Percentiles rank a stretch among this genome's conserved stretches.
These are phyloP conservation scores for Pisolithus albus DNA, from an alignment of 768 basidiomycete species.

Conservation along the genomic window DNA sequence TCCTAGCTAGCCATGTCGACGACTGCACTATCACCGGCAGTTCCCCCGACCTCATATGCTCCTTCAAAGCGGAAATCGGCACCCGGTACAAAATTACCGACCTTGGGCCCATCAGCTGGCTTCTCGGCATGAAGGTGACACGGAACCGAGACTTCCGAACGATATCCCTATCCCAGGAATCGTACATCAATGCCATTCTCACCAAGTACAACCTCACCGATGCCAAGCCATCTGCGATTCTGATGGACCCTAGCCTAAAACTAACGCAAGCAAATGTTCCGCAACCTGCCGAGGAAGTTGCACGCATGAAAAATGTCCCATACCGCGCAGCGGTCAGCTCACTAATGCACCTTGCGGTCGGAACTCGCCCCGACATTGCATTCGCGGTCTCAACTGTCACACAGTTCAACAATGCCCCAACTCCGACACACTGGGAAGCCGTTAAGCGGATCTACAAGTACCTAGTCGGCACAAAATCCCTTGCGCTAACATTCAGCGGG, in stretches of 20 bases:
- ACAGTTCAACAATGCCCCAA: too few species aligned
- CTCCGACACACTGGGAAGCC: too few species aligned
- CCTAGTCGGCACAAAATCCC: too few species aligned
- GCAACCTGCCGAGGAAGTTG: constrained; percentile 13
- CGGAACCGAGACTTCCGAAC: too few species aligned
- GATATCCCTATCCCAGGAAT: too few species aligned
- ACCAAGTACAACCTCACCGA: constrained; percentile 33
- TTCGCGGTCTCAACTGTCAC: too few species aligned
- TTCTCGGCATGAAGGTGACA: too few species aligned
- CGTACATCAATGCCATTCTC: too few species aligned
- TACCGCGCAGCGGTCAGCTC: constrained; percentile 26
- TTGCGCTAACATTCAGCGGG: too few species aligned
- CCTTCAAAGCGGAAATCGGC: not conserved
- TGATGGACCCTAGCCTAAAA: not conserved
- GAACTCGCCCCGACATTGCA: constrained; percentile 6
- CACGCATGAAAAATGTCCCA: constrained; percentile 21
- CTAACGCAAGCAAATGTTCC: constrained; percentile 8
- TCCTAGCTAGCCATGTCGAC: constrained; percentile 1
- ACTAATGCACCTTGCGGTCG: constrained; percentile 24
- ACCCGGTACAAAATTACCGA: not conserved
- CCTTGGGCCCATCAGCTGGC: not conserved
- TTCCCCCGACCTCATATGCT: not conserved
- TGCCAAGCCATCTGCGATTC: too few species aligned
- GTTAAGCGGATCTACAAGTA: too few species aligned
- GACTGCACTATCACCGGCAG: not conserved